Evolutionary conservation across 1,139 yeast species (phyloP), one percentile per base, ranked within the genome.

Genomic region (Candida neerlandica): DNA sequence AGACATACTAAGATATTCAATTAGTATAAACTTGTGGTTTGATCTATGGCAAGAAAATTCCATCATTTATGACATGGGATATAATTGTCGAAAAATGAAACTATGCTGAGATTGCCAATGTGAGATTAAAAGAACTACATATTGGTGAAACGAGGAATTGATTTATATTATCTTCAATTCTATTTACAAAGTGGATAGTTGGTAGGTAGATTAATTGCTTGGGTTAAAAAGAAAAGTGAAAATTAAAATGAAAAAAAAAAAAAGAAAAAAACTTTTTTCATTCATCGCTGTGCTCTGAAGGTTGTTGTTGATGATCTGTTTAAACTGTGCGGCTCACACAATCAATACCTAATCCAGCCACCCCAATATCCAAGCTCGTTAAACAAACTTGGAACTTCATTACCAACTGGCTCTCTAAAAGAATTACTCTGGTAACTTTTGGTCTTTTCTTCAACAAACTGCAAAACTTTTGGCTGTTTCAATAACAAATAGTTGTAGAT

Each of bases 81-180:
- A 30, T 18, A 30, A 39, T 43, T 45, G 60, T 63, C 41, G 43
- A 38, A 50, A 60, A 65, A 71, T 72, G 80, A 75, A 75, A 75
- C 80, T 75, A 75, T 75, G 79, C 79, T 70, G 60, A 71, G 69
- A 62, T 67, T 73, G 77, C 76, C 77, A 70, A 49, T 12, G 5
- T 23, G 14, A 30, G 7, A 32, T 16, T n/a, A 42, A n/a, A 18
- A 41, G 5, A 19, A 12, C 30, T 42, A 23, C 18, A 30, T 12
- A 33, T 12, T 7, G n/a, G 26, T 18, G n/a, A 15, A 10, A 35
- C 10, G 10, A n/a, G 12, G 30, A 37, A 37, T 37, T 9, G 12
- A 21, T 14, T 37, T 37, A 14, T 37, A 37, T 37, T 37, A 9
- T 21, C 21, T 21, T 21, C 12, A 37, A 12, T 21, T 21, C 29